Evolutionary conservation across 2,329 filamentous ascomycete genomes (phyloP).

Genomic region (Claviceps paspali): DNA sequence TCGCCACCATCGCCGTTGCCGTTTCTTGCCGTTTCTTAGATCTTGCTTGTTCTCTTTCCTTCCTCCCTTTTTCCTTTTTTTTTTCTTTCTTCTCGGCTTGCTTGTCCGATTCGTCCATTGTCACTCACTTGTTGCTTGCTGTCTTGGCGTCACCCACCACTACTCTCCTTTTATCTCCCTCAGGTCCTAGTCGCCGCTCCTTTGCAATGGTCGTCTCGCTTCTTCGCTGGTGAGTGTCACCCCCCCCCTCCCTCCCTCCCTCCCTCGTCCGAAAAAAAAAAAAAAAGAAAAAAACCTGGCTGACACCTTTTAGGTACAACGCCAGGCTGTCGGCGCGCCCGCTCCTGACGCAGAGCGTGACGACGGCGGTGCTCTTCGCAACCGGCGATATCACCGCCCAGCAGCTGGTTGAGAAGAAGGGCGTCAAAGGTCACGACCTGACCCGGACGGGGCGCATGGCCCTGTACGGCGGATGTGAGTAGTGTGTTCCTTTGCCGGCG

Average conservation of each 20-base stretch:
- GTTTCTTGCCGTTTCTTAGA: neutral
- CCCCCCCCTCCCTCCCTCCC: too few relatives aligned
- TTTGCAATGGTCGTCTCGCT: conserved; percentile 10
- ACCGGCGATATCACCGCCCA: conserved; percentile 85
- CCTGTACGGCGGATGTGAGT: conserved; percentile 60
- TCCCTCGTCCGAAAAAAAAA: too few relatives aligned
- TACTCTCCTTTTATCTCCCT: too few relatives aligned
- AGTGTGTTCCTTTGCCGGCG: conserved; percentile 19
- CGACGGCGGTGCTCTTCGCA: conserved; percentile 82
- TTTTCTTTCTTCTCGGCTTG: neutral
- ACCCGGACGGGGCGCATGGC: conserved; percentile 64
- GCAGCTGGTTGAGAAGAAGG: conserved; percentile 73
- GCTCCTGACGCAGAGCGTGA: conserved; percentile 78
- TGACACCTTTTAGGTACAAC: conserved; percentile 56
- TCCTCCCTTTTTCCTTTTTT: too few relatives aligned
- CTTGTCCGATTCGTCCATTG: neutral
- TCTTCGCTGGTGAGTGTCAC: conserved; percentile 18
- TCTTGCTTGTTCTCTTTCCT: neutral
- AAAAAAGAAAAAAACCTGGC: too few relatives aligned
- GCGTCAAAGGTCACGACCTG: conserved; percentile 59
- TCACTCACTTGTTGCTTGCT: neutral
- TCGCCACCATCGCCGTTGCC: neutral
- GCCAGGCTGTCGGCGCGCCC: conserved; percentile 64
- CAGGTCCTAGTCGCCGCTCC: too few relatives aligned
- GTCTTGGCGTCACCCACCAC: too few relatives aligned